These are phyloP conservation scores for Zygosaccharomyces sapae DNA, from an alignment of 1,139 yeast genomes.

Conservation along the genomic window DNA sequence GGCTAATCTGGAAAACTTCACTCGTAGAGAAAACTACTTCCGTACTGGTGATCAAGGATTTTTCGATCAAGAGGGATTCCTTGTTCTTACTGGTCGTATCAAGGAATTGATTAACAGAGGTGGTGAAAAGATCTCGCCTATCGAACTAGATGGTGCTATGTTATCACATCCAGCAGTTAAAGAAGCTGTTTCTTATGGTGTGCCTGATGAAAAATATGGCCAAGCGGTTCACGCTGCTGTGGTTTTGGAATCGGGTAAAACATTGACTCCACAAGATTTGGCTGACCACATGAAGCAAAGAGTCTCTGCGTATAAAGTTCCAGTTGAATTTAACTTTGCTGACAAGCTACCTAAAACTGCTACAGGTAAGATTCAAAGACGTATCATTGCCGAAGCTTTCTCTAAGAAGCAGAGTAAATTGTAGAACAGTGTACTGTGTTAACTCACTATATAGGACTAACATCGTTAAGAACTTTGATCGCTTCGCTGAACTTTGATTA, in stretches of 20 bases:
- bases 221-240: constrained; percentile 64
- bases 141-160: constrained; percentile 57
- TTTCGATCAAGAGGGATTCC: constrained; percentile 54
- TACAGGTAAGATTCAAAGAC: constrained; percentile 65
- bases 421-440: constrained; percentile 13
- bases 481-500: no score
- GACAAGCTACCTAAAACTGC: constrained; percentile 64
- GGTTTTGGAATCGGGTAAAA: constrained; percentile 45
- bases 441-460: neutral
- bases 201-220: constrained; percentile 59
- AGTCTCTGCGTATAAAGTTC: constrained; percentile 55
- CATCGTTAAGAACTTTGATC: no score
- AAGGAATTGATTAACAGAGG: constrained; percentile 66
- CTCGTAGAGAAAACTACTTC: constrained; percentile 51
- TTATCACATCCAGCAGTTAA: constrained; percentile 52
- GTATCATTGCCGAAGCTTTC: constrained; percentile 49
- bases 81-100: constrained; percentile 58
- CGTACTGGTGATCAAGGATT: constrained; percentile 72
- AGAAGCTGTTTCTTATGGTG: constrained; percentile 66
- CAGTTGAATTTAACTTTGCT: constrained; percentile 52
- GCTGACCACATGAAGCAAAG: constrained; percentile 42
- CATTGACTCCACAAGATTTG: constrained; percentile 43
- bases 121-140: constrained; percentile 67
- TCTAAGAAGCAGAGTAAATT: constrained; percentile 38
- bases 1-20: constrained; percentile 63